Evolutionary conservation across 2,329 filamentous ascomycete genomes (phyloP).

Genomic region (Dryadomyces sulphureus): DNA sequence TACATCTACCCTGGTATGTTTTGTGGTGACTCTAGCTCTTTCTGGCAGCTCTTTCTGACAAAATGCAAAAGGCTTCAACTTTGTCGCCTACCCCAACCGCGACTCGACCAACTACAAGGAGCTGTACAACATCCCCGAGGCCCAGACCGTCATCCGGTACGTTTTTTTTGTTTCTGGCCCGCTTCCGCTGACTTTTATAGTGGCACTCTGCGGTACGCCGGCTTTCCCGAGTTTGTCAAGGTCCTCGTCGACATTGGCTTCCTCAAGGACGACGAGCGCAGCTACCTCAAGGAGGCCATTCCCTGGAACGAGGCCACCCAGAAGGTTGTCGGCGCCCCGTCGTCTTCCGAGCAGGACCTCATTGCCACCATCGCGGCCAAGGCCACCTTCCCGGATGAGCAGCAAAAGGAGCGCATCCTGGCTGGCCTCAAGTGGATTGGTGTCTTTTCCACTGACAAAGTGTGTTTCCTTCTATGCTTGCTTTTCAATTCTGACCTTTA

Average conservation of each 20-base stretch:
- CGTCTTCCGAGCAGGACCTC: constrained; percentile 54
- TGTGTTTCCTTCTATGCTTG: constrained; percentile 24
- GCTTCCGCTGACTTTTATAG: constrained; percentile 1
- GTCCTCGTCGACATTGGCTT: constrained; percentile 82
- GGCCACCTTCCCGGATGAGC: constrained; percentile 53
- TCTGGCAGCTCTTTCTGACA: too few relatives aligned
- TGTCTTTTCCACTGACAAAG: constrained; percentile 51
- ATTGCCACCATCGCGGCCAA: constrained; percentile 59
- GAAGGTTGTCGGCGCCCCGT: constrained; percentile 56
- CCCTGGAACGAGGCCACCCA: constrained; percentile 77
- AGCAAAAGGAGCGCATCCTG: constrained; percentile 50
- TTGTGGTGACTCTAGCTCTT: too few relatives aligned
- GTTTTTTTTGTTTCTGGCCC: neutral
- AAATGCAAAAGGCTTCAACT: constrained; percentile 56
- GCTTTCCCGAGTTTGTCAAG: constrained; percentile 84
- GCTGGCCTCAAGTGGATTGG: constrained; percentile 54
- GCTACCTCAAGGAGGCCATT: constrained; percentile 50
- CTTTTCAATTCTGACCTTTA: constrained; percentile 12
- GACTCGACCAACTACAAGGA: constrained; percentile 80
- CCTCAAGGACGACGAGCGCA: constrained; percentile 54
- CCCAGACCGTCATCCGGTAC: constrained; percentile 62
- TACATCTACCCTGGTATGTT: constrained; percentile 57
- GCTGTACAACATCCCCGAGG: constrained; percentile 84
- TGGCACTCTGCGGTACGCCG: constrained; percentile 68
- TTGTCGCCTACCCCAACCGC: constrained; percentile 90